These are phyloP conservation scores for Hypoxylon crocopeplum DNA, from an alignment of 495 filamentous ascomycete species.

Conservation along the genomic window DNA sequence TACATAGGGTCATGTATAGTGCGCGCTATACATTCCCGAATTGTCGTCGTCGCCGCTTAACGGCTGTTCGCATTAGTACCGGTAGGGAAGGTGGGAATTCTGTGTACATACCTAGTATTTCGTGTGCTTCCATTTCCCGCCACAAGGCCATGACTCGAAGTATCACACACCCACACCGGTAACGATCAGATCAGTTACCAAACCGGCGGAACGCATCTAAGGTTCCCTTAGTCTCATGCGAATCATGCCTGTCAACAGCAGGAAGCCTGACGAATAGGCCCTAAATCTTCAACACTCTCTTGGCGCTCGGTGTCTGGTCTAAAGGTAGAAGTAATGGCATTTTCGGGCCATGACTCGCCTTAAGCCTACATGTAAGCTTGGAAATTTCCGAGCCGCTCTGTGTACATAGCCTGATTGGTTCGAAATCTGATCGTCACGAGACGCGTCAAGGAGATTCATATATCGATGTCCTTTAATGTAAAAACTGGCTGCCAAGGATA, in stretches of 20 bases:
- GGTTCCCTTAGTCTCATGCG: constrained; percentile 23
- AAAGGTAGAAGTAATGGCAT: constrained; percentile 5
- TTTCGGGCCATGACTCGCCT: constrained; percentile 26
- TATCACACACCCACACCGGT: background rate
- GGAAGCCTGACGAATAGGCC: too few species aligned
- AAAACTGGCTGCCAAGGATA: constrained; percentile 10
- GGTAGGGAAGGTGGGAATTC: constrained; percentile 12
- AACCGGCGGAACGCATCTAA: constrained; percentile 22
- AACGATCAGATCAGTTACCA: constrained; percentile 17
- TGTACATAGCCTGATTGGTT: constrained; percentile 25
- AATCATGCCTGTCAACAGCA: constrained; percentile 24
- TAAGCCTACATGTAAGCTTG: too few species aligned
- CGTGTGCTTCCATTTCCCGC: constrained; percentile 14
- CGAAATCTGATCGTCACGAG: constrained; percentile 5
- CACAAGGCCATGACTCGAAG: constrained; percentile 27
- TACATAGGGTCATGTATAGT: constrained; percentile 15
- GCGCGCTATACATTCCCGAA: constrained; percentile 31
- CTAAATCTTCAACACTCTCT: too few species aligned
- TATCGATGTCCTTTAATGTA: background rate
- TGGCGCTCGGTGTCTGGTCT: constrained; percentile 15
- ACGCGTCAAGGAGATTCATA: constrained; percentile 2
- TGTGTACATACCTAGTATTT: background rate
- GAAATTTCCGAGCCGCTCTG: constrained; percentile 12
- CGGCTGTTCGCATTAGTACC: constrained; percentile 12
- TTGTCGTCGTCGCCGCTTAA: constrained; percentile 27